A percentile compares a stretch with the other conserved stretches of the same genome.
phyloP scores from a whole-genome alignment of 2,329 filamentous ascomycete genomes.

The Ophiocordyceps camponoti-floridani region DNA sequence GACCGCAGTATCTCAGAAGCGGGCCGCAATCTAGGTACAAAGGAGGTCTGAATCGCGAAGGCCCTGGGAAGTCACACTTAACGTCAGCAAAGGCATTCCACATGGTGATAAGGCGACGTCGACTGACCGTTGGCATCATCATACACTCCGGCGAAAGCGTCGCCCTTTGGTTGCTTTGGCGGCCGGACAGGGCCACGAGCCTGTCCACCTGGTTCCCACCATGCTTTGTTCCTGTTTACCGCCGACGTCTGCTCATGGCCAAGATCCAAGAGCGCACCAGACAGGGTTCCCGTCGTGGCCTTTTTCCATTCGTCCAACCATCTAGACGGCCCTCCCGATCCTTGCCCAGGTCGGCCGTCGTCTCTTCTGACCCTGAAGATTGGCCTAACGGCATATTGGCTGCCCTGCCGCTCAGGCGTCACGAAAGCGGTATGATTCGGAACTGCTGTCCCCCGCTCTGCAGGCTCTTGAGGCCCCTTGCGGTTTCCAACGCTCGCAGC shows the following conservation, averaged over 20 bases:
- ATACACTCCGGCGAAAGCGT: slow-evolving; percentile 47
- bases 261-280: slow-evolving; percentile 41
- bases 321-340: slow-evolving; percentile 13
- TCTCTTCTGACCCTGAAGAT: no score
- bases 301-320: slow-evolving; percentile 60
- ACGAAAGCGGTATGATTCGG: no score
- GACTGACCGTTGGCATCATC: slow-evolving; percentile 40
- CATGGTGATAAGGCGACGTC: not conserved
- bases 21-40: slow-evolving; percentile 83
- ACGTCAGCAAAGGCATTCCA: not conserved
- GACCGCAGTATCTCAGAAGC: slow-evolving; percentile 73
- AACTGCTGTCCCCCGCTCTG: slow-evolving; percentile 4
- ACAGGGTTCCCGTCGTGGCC: slow-evolving; percentile 42
- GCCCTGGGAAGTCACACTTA: slow-evolving; percentile 17
- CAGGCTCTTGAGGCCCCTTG: slow-evolving; percentile 8
- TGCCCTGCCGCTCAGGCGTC: no score
- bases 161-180: slow-evolving; percentile 30
- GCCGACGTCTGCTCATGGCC: slow-evolving; percentile 17
- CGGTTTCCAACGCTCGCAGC: no score
- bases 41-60: slow-evolving; percentile 63
- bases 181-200: slow-evolving; percentile 5
- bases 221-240: slow-evolving; percentile 38
- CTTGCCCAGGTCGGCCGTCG: no score
- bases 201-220: slow-evolving; percentile 48
- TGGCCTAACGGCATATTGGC: no score